Base-by-base conservation (phyloP, 768 basidiomycete species). In the Boletus subcaerulescens region DNA sequence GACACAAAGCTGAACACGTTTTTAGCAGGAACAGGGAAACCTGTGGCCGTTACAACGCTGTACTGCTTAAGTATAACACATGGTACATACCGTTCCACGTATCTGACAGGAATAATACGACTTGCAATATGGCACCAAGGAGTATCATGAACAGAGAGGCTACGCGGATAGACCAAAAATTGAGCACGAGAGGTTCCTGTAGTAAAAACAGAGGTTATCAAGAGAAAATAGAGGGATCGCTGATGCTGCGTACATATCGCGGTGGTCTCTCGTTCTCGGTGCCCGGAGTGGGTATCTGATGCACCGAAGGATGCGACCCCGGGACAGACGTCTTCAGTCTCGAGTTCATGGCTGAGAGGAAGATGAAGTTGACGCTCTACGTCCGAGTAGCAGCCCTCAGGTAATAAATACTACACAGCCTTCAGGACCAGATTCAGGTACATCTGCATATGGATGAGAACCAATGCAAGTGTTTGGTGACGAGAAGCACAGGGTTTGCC, bases 1-100 rank as follows among this genome's bases (percentile, higher is more conserved):
- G 83, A 82, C 9, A 77, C 75, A 29, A 80, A 65, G 9, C 71
- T 68, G 56, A 86, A 78, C 0, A 80, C 68, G 60, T 83, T 85
- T 41, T 68, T 70, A 32, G 65, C 46, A 14, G 81, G 80, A 18
- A 85, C 82, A 32, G 54, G 33, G 59, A 82, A 87, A 18, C 86
- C 85, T 86, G 57, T 48, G 20, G 18, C 44, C 45, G n/a, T 54
- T 31, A 47, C 4, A 49, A n/a, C 33, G 48, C 14, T 15, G 43
- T 22, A 5, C 36, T 12, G 15, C 18, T 18, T 48, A 7, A 36
- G 44, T 10, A 31, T 15, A 38, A 14, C 6, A 22, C 11, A 36
- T 49, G 41, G 41, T 20, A 56, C 50, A 12, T 38, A 47, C 52
- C 76, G 22, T 59, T 60, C 8, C 15, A 57, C 8, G n/a, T 55